Percentiles rank a stretch among this genome's conserved stretches.
Evolutionary conservation across 2,329 filamentous ascomycete species (phyloP).

Genomic region (Leptographium procerum): DNA sequence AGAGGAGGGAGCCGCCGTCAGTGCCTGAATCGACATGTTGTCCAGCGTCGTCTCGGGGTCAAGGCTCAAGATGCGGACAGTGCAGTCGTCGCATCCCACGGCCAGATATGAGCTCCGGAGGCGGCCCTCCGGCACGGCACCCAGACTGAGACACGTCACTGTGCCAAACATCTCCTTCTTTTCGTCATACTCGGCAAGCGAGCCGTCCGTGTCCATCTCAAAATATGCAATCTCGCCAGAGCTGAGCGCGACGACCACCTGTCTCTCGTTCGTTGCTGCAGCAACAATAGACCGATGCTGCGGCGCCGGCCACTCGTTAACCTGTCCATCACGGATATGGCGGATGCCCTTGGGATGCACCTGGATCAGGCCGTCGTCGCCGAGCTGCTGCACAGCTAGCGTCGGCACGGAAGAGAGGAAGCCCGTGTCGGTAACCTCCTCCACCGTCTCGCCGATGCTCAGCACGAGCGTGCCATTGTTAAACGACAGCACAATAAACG

Average conservation of each 20-base stretch:
- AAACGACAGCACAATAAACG: constrained; percentile 92
- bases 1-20: constrained; percentile 81
- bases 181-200: constrained; percentile 86
- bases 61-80: constrained; percentile 82
- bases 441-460: constrained; percentile 92
- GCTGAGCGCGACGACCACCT: constrained; percentile 87
- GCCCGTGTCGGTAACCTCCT: constrained; percentile 87
- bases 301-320: constrained; percentile 90
- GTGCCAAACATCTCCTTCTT: constrained; percentile 92
- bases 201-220: constrained; percentile 88
- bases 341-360: constrained; percentile 94
- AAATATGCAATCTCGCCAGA: constrained; percentile 98
- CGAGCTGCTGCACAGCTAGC: constrained; percentile 84
- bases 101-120: constrained; percentile 85
- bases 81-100: constrained; percentile 93
- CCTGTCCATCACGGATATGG: constrained; percentile 66
- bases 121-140: constrained; percentile 82
- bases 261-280: constrained; percentile 82
- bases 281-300: constrained; percentile 92
- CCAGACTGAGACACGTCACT: constrained; percentile 87
- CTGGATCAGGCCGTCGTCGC: constrained; percentile 84
- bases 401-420: constrained; percentile 85
- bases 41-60: constrained; percentile 85
- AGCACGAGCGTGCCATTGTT: constrained; percentile 82
- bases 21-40: constrained; percentile 85